Percentiles rank a stretch among this genome's conserved stretches.
These are phyloP conservation scores for Colletotrichum graminicola DNA, from an alignment of 2,329 filamentous ascomycete species.

Conservation along the genomic window DNA sequence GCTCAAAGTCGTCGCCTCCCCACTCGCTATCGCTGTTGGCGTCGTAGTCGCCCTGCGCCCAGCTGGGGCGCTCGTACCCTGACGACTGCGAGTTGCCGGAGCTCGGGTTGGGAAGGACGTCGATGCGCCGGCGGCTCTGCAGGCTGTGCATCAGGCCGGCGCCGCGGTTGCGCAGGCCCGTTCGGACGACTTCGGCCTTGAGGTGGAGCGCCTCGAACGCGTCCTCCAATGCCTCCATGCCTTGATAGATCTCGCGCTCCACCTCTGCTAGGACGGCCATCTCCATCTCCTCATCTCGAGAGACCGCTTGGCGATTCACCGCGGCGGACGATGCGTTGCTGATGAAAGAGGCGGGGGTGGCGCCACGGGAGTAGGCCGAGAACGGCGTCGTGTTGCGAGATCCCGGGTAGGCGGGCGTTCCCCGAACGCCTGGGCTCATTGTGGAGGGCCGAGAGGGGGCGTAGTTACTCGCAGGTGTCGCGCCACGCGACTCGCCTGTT, in stretches of 20 bases:
- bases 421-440: conserved; percentile 57
- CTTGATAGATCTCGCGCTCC: conserved; percentile 90
- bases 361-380: conserved; percentile 65
- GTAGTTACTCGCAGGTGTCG: conserved; percentile 65
- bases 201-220: conserved; percentile 93
- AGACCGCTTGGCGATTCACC: conserved; percentile 72
- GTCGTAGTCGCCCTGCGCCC: conserved; percentile 61
- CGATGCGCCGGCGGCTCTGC: conserved; percentile 70
- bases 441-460: conserved; percentile 51
- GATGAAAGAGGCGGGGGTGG: conserved; percentile 71
- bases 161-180: conserved; percentile 82
- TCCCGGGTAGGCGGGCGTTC: conserved; percentile 55
- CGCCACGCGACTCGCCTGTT: conserved; percentile 61
- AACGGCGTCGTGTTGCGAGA: conserved; percentile 63
- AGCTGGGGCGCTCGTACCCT: conserved; percentile 62
- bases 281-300: conserved; percentile 93
- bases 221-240: conserved; percentile 95
- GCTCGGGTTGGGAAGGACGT: conserved; percentile 62
- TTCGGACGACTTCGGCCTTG: conserved; percentile 84
- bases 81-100: conserved; percentile 61
- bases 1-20: conserved; percentile 68
- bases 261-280: conserved; percentile 91
- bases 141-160: conserved; percentile 78
- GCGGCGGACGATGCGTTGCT: conserved; percentile 65
- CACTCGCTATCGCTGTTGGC: conserved; percentile 69